A percentile compares a stretch with the other conserved stretches of the same genome.
Evolutionary conservation across 768 basidiomycete species (phyloP).

Genomic region (Leccinum sublutescens): DNA sequence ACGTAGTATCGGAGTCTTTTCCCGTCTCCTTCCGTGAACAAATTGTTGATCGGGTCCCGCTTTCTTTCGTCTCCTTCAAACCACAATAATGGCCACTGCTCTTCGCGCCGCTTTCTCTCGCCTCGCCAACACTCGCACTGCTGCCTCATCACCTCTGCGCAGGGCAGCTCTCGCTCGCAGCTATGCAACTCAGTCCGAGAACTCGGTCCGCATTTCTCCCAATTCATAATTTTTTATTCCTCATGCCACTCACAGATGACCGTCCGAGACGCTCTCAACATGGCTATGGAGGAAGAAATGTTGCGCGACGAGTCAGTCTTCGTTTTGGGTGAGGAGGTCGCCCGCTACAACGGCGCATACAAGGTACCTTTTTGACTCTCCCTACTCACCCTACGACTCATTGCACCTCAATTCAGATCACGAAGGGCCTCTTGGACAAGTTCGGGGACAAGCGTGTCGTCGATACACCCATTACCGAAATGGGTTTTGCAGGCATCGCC

Average conservation of each 20-base stretch:
- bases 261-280: slow-evolving; percentile 95
- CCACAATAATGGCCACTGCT: slow-evolving; percentile 54
- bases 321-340: slow-evolving; percentile 96
- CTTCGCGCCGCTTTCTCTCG: slow-evolving; percentile 64
- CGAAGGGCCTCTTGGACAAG: slow-evolving; percentile 98
- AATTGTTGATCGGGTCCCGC: slow-evolving; percentile 7
- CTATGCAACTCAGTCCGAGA: slow-evolving; percentile 61
- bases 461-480: slow-evolving; percentile 96
- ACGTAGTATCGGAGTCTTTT: slow-evolving; percentile 1
- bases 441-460: slow-evolving; percentile 98
- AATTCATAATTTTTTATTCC: slow-evolving; percentile 19
- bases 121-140: slow-evolving; percentile 48
- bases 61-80: slow-evolving; percentile 9
- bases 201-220: slow-evolving; percentile 42
- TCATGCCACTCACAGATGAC: slow-evolving; percentile 67
- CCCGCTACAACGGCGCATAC: slow-evolving; percentile 97
- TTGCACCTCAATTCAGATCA: slow-evolving; percentile 56
- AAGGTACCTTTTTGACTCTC: slow-evolving; percentile 51
- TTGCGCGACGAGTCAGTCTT: slow-evolving; percentile 92
- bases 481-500: slow-evolving; percentile 97
- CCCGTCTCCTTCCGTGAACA: slow-evolving; percentile 27
- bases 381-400: slow-evolving; percentile 11
- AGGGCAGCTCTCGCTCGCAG: slow-evolving; percentile 48
- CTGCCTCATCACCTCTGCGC: slow-evolving; percentile 42
- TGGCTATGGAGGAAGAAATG: slow-evolving; percentile 99